phyloP scores from a whole-genome alignment of 2,329 filamentous ascomycete genomes.

The Colletotrichum tropicale region DNA sequence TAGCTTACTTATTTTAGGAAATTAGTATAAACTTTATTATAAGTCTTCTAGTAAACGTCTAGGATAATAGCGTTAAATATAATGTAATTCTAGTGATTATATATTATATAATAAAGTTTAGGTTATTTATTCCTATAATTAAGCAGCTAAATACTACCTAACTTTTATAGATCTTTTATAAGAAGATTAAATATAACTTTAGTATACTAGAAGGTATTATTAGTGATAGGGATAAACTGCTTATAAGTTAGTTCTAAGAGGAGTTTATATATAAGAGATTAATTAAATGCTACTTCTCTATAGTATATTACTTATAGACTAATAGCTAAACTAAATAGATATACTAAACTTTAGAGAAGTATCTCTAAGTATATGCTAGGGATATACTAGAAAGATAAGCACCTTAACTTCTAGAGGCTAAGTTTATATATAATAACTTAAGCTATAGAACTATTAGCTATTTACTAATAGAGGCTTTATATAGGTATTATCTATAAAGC shows the following conservation, averaged over 20 bases:
- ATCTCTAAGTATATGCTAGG: neutral
- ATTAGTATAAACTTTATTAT: neutral
- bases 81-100: neutral
- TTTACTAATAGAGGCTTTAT: neutral
- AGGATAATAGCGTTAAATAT: neutral
- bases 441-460: too few relatives aligned
- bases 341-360: neutral
- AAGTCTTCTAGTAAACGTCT: neutral
- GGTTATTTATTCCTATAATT: neutral
- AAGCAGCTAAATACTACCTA: neutral
- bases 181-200: neutral
- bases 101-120: neutral
- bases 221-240: neutral
- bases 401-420: neutral
- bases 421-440: neutral
- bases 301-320: neutral
- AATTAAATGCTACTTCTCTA: neutral
- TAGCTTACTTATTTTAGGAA: neutral
- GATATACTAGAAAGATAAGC: neutral
- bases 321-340: neutral
- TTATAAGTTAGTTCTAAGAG: neutral
- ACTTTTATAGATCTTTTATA: neutral
- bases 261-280: neutral
- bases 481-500: neutral
- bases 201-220: neutral